Evolutionary conservation across 2,329 filamentous ascomycete species (phyloP), one percentile per base, ranked within the genome.

Genomic region (Nothophaeocryptopus gaeumannii): DNA sequence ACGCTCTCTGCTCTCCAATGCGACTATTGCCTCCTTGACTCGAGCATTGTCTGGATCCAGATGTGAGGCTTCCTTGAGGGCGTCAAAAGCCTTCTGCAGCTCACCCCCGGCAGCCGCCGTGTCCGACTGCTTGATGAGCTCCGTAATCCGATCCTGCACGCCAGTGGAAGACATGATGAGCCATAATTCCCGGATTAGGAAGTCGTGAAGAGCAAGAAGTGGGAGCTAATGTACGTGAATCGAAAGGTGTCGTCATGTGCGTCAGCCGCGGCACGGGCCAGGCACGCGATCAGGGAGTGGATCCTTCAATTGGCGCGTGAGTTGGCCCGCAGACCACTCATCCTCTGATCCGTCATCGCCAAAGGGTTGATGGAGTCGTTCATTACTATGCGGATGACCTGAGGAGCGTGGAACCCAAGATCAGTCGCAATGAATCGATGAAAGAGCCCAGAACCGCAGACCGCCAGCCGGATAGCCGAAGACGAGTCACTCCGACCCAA

Each of bases 1-100:
- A 30, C 44, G 37, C 31, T 62, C 60, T 11, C 45, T 45, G 51
- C 68, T 62, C 52, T 68, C 67, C 42, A 77, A 52, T n/a, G 60
- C 54, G 16, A 70, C 53, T 67, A 72, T 73, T 47, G 65, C 67
- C 36, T 68, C 65, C 54, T 70, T 72, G 50, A 77, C 65, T 15
- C 65, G 59, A 9, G 63, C 59, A 57, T 72, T 70, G 11, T 71
- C 63, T 30, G 72, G 69, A 44, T 71, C 69, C 33, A 77, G 64
- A 37, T 68, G 67, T 16, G 69, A 70, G 31, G 74, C 74, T 59
- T 76, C 70, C 39, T 70, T 67, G 47, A 77, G 60, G n/a, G 67
- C 64, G 39, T 67, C 60, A 20, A 70, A 70, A 15, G 72, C 74
- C 45, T 68, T 63, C 38, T 65, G 62, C 38, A 74, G 59, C 35